Conservation (phyloP, 1,284 basidiomycete genomes). For the Microbotryum scabiosae region DNA sequence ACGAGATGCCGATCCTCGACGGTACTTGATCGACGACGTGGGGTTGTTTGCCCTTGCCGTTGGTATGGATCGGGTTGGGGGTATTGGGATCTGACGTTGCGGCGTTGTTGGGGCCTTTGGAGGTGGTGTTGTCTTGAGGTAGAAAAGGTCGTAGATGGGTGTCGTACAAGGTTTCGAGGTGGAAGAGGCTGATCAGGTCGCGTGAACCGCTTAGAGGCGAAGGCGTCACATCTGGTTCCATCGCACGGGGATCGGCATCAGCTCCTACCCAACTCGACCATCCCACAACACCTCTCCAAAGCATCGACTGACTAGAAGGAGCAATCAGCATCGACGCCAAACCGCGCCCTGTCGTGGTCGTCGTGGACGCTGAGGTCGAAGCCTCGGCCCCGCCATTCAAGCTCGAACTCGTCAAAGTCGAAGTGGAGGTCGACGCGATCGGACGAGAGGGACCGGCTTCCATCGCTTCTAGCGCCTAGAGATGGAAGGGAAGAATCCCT, state of each 20-base stretch:
- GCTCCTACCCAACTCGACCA: not conserved
- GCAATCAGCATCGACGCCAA: not conserved
- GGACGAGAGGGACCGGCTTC: too few relatives aligned
- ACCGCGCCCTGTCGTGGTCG: not conserved
- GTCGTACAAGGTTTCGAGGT: slow-evolving; percentile 28
- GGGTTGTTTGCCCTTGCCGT: slow-evolving; percentile 24
- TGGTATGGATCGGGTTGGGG: not conserved
- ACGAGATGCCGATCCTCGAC: slow-evolving; percentile 15
- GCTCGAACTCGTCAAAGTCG: too few relatives aligned
- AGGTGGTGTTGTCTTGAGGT: slow-evolving; percentile 6
- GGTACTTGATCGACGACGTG: not conserved
- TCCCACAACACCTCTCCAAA: too few relatives aligned
- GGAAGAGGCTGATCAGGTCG: slow-evolving; percentile 29
- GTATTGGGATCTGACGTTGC: not conserved
- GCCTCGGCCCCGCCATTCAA: not conserved
- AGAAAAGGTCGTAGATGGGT: slow-evolving; percentile 31
- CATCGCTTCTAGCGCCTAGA: too few relatives aligned
- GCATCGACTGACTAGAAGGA: too few relatives aligned
- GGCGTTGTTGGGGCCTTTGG: not conserved
- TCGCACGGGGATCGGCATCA: too few relatives aligned
- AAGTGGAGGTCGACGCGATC: too few relatives aligned
- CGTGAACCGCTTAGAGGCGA: slow-evolving; percentile 25
- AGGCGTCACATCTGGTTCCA: slow-evolving; percentile 13
- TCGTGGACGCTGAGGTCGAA: not conserved
- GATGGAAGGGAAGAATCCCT: too few relatives aligned